These are phyloP conservation scores for Cystoisospora suis DNA, from an alignment of 169 alveolate genomes.

Conservation along the genomic window DNA sequence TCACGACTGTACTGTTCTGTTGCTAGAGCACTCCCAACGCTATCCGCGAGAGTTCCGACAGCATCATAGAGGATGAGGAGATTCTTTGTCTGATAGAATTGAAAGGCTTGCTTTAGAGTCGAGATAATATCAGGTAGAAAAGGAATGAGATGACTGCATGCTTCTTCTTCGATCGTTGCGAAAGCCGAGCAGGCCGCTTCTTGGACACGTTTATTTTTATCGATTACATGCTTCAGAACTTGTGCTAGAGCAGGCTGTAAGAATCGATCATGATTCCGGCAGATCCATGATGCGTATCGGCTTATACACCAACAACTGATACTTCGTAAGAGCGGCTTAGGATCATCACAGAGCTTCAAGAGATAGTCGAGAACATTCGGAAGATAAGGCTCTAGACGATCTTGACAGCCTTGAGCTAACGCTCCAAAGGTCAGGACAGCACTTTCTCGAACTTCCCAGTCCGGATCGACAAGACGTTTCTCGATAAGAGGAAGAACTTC, in stretches of 20 bases:
- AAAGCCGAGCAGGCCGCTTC: conserved; percentile 93
- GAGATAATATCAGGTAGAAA: conserved; percentile 77
- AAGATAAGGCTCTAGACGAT: conserved; percentile 80
- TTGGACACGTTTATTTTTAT: conserved; percentile 90
- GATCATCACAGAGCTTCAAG: conserved; percentile 53
- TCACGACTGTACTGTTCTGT: not conserved
- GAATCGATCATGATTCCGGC: conserved; percentile 71
- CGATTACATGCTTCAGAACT: conserved; percentile 81
- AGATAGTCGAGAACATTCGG: conserved; percentile 78
- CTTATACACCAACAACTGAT: conserved; percentile 92
- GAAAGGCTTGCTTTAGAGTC: conserved; percentile 79
- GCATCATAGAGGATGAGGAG: conserved; percentile 84
- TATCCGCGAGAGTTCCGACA: conserved; percentile 79
- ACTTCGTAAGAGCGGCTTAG: conserved; percentile 86
- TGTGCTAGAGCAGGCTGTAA: conserved; percentile 70
- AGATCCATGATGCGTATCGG: conserved; percentile 84
- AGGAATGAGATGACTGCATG: conserved; percentile 74
- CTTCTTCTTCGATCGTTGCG: conserved; percentile 87
- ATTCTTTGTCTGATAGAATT: conserved; percentile 76
- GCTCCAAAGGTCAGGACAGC: conserved; percentile 92
- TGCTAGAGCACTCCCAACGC: conserved; percentile 65
- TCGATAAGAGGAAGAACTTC: conserved; percentile 81
- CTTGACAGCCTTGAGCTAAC: conserved; percentile 87
- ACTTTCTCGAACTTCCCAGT: conserved; percentile 88
- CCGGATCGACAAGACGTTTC: conserved; percentile 61